Conservation (phyloP, 2,329 filamentous ascomycete genomes). For the Aureobasidium melanogenum region DNA sequence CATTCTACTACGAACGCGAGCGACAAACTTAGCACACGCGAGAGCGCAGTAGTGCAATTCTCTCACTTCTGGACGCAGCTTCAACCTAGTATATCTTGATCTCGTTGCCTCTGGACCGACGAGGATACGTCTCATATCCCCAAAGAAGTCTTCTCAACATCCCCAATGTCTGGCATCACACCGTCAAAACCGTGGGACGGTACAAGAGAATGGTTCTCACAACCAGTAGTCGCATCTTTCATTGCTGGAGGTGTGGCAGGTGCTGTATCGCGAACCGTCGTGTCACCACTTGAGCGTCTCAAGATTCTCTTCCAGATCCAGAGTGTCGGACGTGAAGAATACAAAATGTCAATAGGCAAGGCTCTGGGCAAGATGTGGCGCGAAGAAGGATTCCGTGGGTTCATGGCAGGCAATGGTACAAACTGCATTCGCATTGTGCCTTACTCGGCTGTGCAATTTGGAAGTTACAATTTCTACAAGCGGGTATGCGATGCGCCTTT, state of each 20-base stretch:
- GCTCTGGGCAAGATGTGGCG: slow-evolving; percentile 91
- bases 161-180: background rate
- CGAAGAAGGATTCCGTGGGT: slow-evolving; percentile 93
- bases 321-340: slow-evolving; percentile 80
- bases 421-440: slow-evolving; percentile 98
- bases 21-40: background rate
- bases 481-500: slow-evolving; percentile 48
- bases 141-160: background rate
- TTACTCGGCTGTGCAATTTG: slow-evolving; percentile 96
- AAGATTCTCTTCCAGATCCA: slow-evolving; percentile 99
- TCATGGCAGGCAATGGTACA: slow-evolving; percentile 96
- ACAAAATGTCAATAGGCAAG: slow-evolving; percentile 84
- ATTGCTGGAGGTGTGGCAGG: slow-evolving; percentile 89
- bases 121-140: background rate
- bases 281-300: slow-evolving; percentile 87
- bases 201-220: slow-evolving; percentile 46
- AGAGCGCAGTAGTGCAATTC: background rate
- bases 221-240: slow-evolving; percentile 84
- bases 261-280: slow-evolving; percentile 93
- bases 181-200: slow-evolving; percentile 13
- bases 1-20: background rate
- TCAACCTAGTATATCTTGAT: background rate
- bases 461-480: slow-evolving; percentile 97
- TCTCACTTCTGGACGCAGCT: background rate
- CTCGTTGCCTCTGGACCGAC: background rate